Conservation (phyloP, 106 monocot species). For the Gastrodia elata region DNA sequence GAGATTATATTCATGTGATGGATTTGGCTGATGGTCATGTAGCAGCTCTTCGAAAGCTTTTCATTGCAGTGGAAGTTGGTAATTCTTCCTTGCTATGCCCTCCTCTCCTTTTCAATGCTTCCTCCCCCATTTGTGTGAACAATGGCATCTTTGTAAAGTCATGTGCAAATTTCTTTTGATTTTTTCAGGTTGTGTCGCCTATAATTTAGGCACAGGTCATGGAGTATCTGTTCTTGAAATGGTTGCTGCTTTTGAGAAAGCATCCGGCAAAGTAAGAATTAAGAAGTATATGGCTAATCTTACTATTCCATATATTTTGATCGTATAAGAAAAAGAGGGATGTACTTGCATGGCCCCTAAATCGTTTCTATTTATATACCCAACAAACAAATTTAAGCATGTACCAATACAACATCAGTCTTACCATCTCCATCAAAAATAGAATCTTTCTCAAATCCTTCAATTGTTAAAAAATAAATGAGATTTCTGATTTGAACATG, state of each 20-base stretch:
- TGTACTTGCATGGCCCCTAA: no score
- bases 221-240: slow-evolving; percentile 81
- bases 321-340: no score
- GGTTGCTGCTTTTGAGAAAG: slow-evolving; percentile 88
- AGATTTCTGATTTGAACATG: no score
- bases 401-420: no score
- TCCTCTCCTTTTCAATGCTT: background rate
- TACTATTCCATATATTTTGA: no score
- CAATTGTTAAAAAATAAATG: no score
- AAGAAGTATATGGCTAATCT: background rate
- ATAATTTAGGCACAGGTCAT: slow-evolving; percentile 78
- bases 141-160: background rate
- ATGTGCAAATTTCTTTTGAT: background rate
- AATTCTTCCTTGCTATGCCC: background rate
- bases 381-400: no score
- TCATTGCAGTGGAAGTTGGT: slow-evolving; percentile 22
- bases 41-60: slow-evolving; percentile 63
- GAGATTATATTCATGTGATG: slow-evolving; percentile 63
- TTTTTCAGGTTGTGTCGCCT: slow-evolving; percentile 70
- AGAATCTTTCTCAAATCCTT: no score
- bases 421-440: no score
- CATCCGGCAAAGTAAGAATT: slow-evolving; percentile 54
- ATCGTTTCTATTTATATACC: background rate
- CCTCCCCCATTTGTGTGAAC: background rate
- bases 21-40: slow-evolving; percentile 80